Evolutionary conservation across 768 basidiomycete genomes (phyloP), one percentile per base, ranked within the genome.

Genomic region (Suillus bovinus): DNA sequence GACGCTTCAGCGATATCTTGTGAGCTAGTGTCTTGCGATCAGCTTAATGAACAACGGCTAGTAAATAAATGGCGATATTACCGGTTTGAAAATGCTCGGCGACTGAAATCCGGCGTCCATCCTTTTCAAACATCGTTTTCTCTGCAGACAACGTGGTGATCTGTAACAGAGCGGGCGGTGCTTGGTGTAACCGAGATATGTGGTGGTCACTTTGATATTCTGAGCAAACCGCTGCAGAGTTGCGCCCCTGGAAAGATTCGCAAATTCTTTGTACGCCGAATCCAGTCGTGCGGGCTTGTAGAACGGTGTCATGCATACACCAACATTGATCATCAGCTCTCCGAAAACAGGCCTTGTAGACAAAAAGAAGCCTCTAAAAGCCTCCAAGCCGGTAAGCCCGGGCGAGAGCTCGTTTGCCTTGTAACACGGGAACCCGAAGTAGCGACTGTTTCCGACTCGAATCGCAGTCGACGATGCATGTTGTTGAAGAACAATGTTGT

Each of bases 131-230:
- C 81, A 61, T 89, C 81, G 73, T 67, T 86, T 88, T 61, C 75
- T 79, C 59, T 70, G 71, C 66, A 9, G 49, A 50, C 2, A 16
- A 29, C 4, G 49, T 2, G 2, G 27, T 29, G 27, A 50, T 50
- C 17, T 17, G 27, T 9, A 50, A 29, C 9, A 50, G n/a, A n/a
- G 29, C 9, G 17, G 29, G 27, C 7, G 27, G 16, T 17, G 27
- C 2, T 50, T 50, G 4, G 73, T 82, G 69, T 86, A 83, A 0
- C 84, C 83, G 0, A 88, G 74, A 68, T 90, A 84, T 0, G 46
- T 74, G 0, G 85, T 87, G 16, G 78, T 79, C 8, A 92, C 83
- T 68, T 82, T 85, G 64, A 91, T 76, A 60, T 76, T 84, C 53
- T 80, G 82, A 13, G 77, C 75, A 65, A 89, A 82, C 1, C 74